Percentiles rank a stretch among this genome's conserved stretches.
Conservation (phyloP, 108 stramenopile species). For the Skeletonema costatum region DNA sequence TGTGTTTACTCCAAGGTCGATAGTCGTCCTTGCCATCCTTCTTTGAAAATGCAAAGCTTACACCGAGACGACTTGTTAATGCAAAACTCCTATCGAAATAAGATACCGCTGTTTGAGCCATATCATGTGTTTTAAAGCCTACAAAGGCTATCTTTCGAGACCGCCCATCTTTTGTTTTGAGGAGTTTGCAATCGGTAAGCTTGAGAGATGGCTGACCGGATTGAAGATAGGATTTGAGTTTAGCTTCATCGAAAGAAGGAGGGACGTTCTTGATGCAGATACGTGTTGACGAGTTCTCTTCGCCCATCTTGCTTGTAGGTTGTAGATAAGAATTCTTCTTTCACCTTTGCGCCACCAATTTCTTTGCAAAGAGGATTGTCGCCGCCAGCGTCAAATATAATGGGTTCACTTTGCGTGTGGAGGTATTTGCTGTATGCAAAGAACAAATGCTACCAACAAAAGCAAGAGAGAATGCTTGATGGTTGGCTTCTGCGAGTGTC, state of each 20-base stretch:
- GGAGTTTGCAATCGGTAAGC: constrained; percentile 77
- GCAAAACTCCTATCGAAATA: constrained; percentile 65
- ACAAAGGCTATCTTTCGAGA: constrained; percentile 83
- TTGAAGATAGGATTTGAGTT: constrained; percentile 59
- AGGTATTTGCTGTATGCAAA: too few species aligned
- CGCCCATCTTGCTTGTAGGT: neutral
- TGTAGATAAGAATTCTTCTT: neutral
- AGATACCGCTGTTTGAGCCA: constrained; percentile 60
- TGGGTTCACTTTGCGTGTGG: too few species aligned
- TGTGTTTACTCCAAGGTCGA: constrained; percentile 64
- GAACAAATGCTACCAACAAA: too few species aligned
- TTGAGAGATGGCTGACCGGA: constrained; percentile 27
- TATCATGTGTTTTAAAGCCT: constrained; percentile 63
- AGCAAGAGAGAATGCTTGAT: too few species aligned
- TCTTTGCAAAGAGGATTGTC: too few species aligned
- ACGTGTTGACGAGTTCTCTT: constrained; percentile 51
- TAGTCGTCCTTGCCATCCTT: constrained; percentile 45
- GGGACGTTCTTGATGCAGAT: constrained; percentile 88
- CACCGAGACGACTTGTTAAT: constrained; percentile 57
- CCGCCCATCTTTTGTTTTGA: constrained; percentile 66
- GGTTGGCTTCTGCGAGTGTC: too few species aligned
- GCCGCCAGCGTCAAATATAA: too few species aligned
- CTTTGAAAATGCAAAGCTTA: constrained; percentile 70
- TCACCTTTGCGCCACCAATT: too few species aligned
- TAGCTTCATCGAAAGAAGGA: constrained; percentile 61